Conservation (phyloP, 257 asterid species). For the Primulina tabacum region DNA sequence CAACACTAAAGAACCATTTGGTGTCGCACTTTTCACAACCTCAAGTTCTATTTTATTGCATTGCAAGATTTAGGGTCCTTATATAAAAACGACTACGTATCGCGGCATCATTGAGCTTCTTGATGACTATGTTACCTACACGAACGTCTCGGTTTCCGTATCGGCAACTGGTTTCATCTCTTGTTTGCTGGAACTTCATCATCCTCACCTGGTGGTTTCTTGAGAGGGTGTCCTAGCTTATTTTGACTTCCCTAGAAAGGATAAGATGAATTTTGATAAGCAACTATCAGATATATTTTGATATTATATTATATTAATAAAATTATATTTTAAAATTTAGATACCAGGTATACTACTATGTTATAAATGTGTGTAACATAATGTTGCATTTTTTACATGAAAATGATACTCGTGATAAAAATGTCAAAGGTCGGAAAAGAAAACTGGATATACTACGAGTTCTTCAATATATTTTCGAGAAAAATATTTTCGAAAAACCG, state of each 20-base stretch:
- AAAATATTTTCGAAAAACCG: too few relatives aligned
- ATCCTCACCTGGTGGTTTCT: constrained; percentile 43
- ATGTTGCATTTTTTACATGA: background rate
- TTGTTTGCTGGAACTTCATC: constrained; percentile 28
- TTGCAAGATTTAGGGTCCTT: constrained; percentile 23
- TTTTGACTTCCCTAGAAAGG: constrained; percentile 55
- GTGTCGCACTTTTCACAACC: background rate
- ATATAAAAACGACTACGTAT: background rate
- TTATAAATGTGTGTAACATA: background rate
- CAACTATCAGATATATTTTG: background rate
- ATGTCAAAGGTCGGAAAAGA: too few relatives aligned
- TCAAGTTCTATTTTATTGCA: constrained; percentile 18
- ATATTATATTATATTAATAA: too few relatives aligned
- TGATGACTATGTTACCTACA: too few relatives aligned
- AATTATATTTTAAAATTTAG: too few relatives aligned
- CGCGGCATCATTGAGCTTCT: too few relatives aligned
- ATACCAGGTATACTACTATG: too few relatives aligned
- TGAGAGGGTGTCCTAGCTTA: constrained; percentile 49
- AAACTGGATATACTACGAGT: too few relatives aligned
- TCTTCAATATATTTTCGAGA: too few relatives aligned
- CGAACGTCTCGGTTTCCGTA: too few relatives aligned
- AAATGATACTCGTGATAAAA: background rate
- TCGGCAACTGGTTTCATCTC: background rate
- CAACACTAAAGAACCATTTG: background rate
- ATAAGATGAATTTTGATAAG: background rate